Evolutionary conservation across 257 asterid species (phyloP).

Genomic region (Forsythia viridissima): DNA sequence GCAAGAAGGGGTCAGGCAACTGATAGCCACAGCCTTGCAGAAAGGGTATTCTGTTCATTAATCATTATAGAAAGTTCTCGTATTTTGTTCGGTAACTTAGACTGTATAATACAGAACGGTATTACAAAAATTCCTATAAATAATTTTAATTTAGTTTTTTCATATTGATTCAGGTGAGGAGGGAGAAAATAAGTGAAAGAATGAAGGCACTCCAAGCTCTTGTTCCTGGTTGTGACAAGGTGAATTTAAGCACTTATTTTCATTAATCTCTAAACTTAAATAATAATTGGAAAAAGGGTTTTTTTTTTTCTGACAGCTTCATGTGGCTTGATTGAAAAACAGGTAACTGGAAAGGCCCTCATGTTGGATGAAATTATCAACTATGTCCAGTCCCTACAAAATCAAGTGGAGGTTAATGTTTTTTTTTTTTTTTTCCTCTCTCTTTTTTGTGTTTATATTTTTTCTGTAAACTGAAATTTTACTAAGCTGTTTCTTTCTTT

Average conservation of each 20-base stretch:
- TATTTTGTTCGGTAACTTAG: too few relatives aligned
- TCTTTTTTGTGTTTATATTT: background rate
- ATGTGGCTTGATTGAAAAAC: constrained; percentile 47
- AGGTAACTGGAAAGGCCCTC: constrained; percentile 95
- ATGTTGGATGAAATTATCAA: constrained; percentile 91
- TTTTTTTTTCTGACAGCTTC: background rate
- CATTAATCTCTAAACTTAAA: background rate
- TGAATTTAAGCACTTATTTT: constrained; percentile 1
- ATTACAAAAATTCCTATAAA: too few relatives aligned
- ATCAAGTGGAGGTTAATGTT: constrained; percentile 77
- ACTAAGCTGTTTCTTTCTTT: background rate
- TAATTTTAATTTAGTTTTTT: background rate
- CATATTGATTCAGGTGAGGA: constrained; percentile 40
- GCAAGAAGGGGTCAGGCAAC: constrained; percentile 6
- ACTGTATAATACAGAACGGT: too few relatives aligned
- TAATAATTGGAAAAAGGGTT: background rate
- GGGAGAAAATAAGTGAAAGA: constrained; percentile 57
- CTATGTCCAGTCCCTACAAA: constrained; percentile 86
- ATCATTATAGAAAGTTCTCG: background rate
- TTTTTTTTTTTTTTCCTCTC: background rate
- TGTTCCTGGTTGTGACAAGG: constrained; percentile 63
- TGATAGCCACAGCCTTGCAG: constrained; percentile 59
- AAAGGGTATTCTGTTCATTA: constrained; percentile 54
- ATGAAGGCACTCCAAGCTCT: constrained; percentile 57
- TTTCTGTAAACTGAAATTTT: background rate